Conservation (phyloP, 148 eudicot genomes). For the Vaccinium darrowii region DNA sequence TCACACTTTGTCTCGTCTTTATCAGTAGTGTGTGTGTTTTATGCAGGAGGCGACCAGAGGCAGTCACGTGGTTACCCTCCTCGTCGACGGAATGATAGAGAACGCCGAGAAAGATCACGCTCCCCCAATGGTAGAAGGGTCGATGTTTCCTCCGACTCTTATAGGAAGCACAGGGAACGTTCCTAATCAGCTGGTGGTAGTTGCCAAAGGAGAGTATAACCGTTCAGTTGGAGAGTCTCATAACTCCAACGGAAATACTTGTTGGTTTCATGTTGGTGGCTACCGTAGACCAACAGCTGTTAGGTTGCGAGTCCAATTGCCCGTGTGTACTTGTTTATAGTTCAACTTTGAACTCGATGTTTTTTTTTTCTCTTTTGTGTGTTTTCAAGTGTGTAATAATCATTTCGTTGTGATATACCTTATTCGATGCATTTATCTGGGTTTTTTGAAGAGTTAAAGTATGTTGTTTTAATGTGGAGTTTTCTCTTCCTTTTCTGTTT, state of each 20-base stretch:
- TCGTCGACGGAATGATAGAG: constrained; percentile 43
- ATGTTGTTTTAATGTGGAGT: neutral
- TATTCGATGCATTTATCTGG: neutral
- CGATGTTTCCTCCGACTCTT: constrained; percentile 11
- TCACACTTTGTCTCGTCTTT: neutral
- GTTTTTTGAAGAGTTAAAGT: neutral
- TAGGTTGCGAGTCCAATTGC: neutral
- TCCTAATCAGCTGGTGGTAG: constrained; percentile 1
- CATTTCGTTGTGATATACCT: neutral
- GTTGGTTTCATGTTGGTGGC: neutral
- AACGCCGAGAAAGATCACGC: constrained; percentile 43
- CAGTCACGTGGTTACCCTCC: constrained; percentile 31
- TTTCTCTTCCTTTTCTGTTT: neutral
- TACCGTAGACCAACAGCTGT: neutral
- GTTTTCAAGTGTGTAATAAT: neutral
- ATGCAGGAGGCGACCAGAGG: constrained; percentile 29
- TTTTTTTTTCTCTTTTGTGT: neutral
- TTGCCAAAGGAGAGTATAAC: constrained; percentile 12
- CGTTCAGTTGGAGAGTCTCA: neutral
- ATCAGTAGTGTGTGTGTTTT: neutral
- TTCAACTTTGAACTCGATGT: neutral
- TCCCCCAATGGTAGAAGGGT: constrained; percentile 53
- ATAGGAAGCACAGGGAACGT: constrained; percentile 10
- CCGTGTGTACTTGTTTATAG: neutral
- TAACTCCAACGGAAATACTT: neutral